Evolutionary conservation across 228 moss, liverwort and hornwort genomes (phyloP).

Genomic region (Sphagnum fallax): DNA sequence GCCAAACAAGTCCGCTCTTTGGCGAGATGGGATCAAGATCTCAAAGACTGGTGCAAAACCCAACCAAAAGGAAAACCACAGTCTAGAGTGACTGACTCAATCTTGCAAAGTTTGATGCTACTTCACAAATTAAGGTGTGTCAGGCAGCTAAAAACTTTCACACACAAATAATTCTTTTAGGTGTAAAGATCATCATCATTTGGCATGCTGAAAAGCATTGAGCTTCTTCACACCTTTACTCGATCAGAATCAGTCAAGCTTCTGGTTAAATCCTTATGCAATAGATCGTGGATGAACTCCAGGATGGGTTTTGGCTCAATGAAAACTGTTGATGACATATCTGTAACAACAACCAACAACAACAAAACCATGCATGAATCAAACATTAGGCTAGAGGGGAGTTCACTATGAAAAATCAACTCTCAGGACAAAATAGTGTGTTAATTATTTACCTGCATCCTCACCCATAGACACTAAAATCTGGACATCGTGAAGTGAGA

Average conservation of each 20-base stretch:
- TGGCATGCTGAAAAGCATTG: too few species aligned
- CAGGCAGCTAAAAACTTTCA: too few species aligned
- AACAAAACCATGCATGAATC: neutral
- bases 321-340: slow-evolving; percentile 98
- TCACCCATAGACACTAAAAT: neutral
- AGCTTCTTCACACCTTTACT: slow-evolving; percentile 48
- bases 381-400: neutral
- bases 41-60: too few species aligned
- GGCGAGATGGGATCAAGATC: too few species aligned
- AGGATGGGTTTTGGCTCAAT: slow-evolving; percentile 93
- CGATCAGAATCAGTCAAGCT: slow-evolving; percentile 73
- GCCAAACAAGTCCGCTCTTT: neutral
- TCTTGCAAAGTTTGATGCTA: neutral
- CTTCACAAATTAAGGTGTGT: neutral
- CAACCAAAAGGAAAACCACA: too few species aligned
- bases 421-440: neutral
- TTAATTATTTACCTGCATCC: neutral
- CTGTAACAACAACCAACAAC: slow-evolving; percentile 22
- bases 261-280: slow-evolving; percentile 64
- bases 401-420: neutral
- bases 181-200: too few species aligned
- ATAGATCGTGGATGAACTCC: slow-evolving; percentile 77
- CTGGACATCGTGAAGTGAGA: neutral
- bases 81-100: neutral
- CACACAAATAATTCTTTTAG: too few species aligned